Evolutionary conservation across 805 yeast species (phyloP), one percentile per base, ranked within the genome.

Genomic region (Pichia cabralensis): DNA sequence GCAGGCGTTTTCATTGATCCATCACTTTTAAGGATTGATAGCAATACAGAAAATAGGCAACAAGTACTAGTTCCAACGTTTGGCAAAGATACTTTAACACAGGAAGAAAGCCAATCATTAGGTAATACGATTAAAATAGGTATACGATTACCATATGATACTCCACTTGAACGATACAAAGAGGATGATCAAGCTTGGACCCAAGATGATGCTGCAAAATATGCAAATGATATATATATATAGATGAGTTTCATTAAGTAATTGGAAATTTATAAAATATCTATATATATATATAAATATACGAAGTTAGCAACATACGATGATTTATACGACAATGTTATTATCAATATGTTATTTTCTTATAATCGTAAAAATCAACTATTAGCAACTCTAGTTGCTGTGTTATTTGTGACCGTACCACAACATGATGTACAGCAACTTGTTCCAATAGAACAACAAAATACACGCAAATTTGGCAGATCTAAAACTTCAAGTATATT

Each of bases 121-220:
- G 26, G 17, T 12, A 34, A 24, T 8, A 10, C 12, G 6, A 33
- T 42, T 3, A 28, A 30, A n/a, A 49, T 53, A 2, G 68, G 72
- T 0, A 53, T 75, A 1, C 46, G 74, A 19, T 36, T 77, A 21
- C 83, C 83, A 0, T 75, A 74, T 42, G 61, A 55, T 32, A 42
- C 74, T 11, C 82, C 83, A 1, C 65, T 76, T 1, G 36, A 33
- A 7, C 52, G 49, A 30, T 76, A 75, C 44, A 33, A 26, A 0
- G 3, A 36, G 0, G 30, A 22, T 0, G 81, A 75, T 47, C 35
- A 50, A 28, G 72, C 80, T 0, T 77, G 82, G 81, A 58, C 65
- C 23, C 45, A 42, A 26, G 43, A 43, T 3, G 29, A 41, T 22
- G 42, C 36, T 1, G 42, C 45, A 16, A 24, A 24, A 17, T 37